Evolutionary conservation across 495 filamentous ascomycete species (phyloP).

Genomic region (Parathielavia appendiculata): DNA sequence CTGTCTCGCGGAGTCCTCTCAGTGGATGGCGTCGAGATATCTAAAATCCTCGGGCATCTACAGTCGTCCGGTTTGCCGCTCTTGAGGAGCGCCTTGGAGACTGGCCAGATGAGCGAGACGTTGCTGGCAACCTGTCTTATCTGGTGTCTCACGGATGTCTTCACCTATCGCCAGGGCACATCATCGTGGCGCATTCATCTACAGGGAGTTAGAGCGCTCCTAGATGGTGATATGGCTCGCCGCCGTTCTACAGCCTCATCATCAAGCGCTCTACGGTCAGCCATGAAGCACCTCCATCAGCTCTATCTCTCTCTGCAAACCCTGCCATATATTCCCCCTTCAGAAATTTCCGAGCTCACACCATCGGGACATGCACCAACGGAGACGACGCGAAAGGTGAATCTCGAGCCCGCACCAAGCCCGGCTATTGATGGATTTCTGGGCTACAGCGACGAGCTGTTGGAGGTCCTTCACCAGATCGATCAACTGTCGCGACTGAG

Average conservation of each 20-base stretch:
- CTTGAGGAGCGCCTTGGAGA: slow-evolving; percentile 13
- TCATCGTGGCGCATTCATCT: slow-evolving; percentile 24
- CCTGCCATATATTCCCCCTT: slow-evolving; percentile 16
- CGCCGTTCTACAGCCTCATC: neutral
- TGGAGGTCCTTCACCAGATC: slow-evolving; percentile 20
- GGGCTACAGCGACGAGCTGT: slow-evolving; percentile 23
- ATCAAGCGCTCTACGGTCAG: slow-evolving; percentile 8
- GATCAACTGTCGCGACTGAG: slow-evolving; percentile 5
- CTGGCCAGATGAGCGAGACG: slow-evolving; percentile 15
- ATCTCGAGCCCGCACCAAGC: neutral
- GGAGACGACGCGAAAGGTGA: neutral
- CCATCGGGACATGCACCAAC: neutral
- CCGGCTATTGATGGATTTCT: slow-evolving; percentile 23
- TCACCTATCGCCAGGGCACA: slow-evolving; percentile 18
- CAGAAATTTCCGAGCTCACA: neutral
- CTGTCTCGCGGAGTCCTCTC: slow-evolving; percentile 17
- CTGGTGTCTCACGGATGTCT: slow-evolving; percentile 25
- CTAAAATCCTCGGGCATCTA: slow-evolving; percentile 19
- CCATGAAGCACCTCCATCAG: slow-evolving; percentile 23
- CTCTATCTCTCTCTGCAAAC: slow-evolving; percentile 22
- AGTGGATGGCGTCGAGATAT: slow-evolving; percentile 17
- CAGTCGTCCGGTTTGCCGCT: slow-evolving; percentile 21
- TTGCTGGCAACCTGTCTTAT: slow-evolving; percentile 23
- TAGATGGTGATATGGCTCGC: slow-evolving; percentile 12
- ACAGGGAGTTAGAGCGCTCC: slow-evolving; percentile 18